Evolutionary conservation across 495 filamentous ascomycete genomes (phyloP).

Genomic region (Daldinia decipiens): DNA sequence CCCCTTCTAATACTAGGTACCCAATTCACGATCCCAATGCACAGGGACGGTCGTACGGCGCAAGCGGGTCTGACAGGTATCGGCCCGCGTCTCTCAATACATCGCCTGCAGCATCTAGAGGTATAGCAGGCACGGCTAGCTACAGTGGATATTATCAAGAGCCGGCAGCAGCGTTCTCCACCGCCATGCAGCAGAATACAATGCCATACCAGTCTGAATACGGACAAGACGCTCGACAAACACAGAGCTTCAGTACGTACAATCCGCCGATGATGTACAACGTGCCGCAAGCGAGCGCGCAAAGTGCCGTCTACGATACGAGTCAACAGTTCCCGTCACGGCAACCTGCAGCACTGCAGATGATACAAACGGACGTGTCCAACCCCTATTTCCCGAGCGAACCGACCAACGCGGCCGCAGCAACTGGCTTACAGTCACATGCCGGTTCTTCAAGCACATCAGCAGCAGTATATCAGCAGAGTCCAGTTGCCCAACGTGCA

Average conservation of each 20-base stretch:
- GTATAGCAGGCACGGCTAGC: conserved; percentile 57
- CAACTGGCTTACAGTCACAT: conserved; percentile 57
- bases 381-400: conserved; percentile 84
- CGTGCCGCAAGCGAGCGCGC: conserved; percentile 73
- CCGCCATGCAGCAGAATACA: conserved; percentile 58
- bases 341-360: conserved; percentile 83
- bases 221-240: conserved; percentile 61
- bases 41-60: conserved; percentile 55
- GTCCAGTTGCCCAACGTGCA: conserved; percentile 48
- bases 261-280: conserved; percentile 78
- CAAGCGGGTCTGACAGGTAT: conserved; percentile 59
- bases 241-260: conserved; percentile 61
- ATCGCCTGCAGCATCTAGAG: conserved; percentile 53
- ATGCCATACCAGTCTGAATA: conserved; percentile 67
- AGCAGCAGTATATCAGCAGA: conserved; percentile 62
- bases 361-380: conserved; percentile 71
- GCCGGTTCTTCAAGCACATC: conserved; percentile 53
- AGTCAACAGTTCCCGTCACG: conserved; percentile 81
- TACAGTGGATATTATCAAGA: conserved; percentile 69
- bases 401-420: conserved; percentile 69
- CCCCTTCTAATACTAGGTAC: conserved; percentile 57
- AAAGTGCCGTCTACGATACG: conserved; percentile 77
- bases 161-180: conserved; percentile 59
- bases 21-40: conserved; percentile 55
- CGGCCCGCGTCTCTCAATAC: conserved; percentile 57